These are phyloP conservation scores for Tulasnella sp. DNA, from an alignment of 768 basidiomycete genomes.

Conservation along the genomic window DNA sequence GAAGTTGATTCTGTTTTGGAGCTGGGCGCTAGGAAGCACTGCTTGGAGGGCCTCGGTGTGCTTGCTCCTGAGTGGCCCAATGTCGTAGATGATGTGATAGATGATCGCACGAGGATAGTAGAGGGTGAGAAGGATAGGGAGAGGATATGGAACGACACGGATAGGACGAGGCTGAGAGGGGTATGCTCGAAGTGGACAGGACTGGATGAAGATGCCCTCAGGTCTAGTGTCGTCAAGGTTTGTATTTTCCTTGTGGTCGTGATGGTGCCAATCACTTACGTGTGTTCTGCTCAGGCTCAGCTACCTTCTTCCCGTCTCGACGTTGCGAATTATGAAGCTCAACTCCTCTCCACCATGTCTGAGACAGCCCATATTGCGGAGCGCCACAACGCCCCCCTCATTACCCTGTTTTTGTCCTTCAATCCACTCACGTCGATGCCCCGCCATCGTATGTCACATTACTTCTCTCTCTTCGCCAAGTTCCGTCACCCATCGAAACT, in stretches of 20 bases:
- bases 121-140: conserved; percentile 46
- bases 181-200: conserved; percentile 41
- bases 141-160: conserved; percentile 64
- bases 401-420: conserved; percentile 64
- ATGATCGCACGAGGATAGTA: conserved; percentile 22
- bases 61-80: background rate
- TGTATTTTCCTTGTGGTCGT: conserved; percentile 10
- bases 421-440: conserved; percentile 26
- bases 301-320: conserved; percentile 49
- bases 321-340: conserved; percentile 60
- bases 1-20: background rate
- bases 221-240: conserved; percentile 30
- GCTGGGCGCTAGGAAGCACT: conserved; percentile 12
- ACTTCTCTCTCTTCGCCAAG: conserved; percentile 80
- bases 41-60: conserved; percentile 13
- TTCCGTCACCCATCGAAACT: conserved; percentile 90
- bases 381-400: conserved; percentile 74
- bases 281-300: conserved; percentile 25
- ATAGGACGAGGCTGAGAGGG: conserved; percentile 47
- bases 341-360: conserved; percentile 62
- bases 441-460: conserved; percentile 53
- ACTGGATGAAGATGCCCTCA: conserved; percentile 20
- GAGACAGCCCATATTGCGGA: conserved; percentile 64
- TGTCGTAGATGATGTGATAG: background rate
- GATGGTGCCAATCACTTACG: background rate